Evolutionary conservation across 306 rosid species (phyloP), one percentile per base, ranked within the genome.

Genomic region (Prunus davidiana): DNA sequence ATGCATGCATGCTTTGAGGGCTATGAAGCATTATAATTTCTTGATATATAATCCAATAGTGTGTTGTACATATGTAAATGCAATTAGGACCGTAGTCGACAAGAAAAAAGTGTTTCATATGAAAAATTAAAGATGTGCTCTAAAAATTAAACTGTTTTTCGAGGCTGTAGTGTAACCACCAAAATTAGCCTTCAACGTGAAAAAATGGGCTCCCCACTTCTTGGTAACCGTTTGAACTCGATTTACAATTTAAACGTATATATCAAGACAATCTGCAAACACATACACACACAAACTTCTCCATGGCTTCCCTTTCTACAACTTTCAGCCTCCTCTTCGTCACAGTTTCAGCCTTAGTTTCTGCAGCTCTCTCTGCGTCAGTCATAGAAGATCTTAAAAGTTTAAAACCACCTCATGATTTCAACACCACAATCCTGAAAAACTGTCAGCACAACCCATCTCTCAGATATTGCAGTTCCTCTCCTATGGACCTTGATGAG

Each of bases 401-500:
- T 80, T 79, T 89, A 12, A 81, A 86, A 43, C 90, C 84, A 15
- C 97, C 92, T 6, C 85, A 79, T 66, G 87, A 85, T 70, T 91
- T 91, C 72, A 86, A 89, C 89, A 32, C 90, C 22, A 91, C 93
- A 28, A 86, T 89, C 12, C 67, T 72, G 27, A 77, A 62, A 65
- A 91, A 91, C 81, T 91, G 93, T 76, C 70, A 78, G 71, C 82
- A 79, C 2, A 86, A 82, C 78, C 94, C 94, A 13, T 87, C 91
- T 73, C 84, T 91, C 57, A 86, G 94, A 66, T 89, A 89, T 85
- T 91, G 91, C 86, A 83, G 28, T 16, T 79, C 87, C 52, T 80
- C 85, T 34, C 86, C 88, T 5, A 78, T 74, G 81, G 76, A 86
- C 79, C 74, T 89, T 27, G 82, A 74, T 67, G 92, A 91, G 77